phyloP scores from a whole-genome alignment of 2,329 filamentous ascomycete genomes.

The Colletotrichum falcatum region DNA sequence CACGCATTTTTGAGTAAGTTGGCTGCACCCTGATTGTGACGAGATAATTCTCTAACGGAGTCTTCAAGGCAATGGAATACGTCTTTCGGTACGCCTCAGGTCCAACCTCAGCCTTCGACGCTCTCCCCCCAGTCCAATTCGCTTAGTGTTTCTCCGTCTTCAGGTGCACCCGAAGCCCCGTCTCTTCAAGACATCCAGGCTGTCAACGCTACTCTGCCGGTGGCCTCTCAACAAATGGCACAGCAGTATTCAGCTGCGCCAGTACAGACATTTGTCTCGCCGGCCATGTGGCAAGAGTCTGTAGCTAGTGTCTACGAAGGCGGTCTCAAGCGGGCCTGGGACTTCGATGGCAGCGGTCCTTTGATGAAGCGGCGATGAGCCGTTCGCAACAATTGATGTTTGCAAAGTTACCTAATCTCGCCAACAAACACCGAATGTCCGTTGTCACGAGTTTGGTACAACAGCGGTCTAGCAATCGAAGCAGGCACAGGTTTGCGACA shows the following conservation, averaged over 20 bases:
- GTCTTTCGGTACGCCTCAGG: constrained; percentile 82
- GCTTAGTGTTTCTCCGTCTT: constrained; percentile 65
- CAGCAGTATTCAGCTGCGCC: constrained; percentile 65
- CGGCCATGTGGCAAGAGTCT: constrained; percentile 80
- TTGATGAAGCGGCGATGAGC: constrained; percentile 44
- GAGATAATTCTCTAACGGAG: constrained; percentile 36
- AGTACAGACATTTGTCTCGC: constrained; percentile 72
- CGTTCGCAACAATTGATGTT: constrained; percentile 8
- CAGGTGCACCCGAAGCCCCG: constrained; percentile 66
- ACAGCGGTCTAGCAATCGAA: constrained; percentile 3
- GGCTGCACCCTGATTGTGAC: neutral
- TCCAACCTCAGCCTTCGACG: constrained; percentile 57
- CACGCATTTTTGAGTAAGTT: constrained; percentile 89
- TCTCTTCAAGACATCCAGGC: constrained; percentile 66
- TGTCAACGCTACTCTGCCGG: constrained; percentile 58
- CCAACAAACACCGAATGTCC: neutral
- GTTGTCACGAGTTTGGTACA: constrained; percentile 3
- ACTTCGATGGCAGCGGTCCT: constrained; percentile 58
- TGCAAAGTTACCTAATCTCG: constrained; percentile 2
- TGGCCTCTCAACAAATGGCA: constrained; percentile 59
- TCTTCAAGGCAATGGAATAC: constrained; percentile 87
- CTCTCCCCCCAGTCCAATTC: constrained; percentile 60
- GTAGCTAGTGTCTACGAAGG: constrained; percentile 77
- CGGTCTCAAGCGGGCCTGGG: constrained; percentile 72
- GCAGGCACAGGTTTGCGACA: constrained; percentile 1